Base-by-base conservation (phyloP, 2,329 filamentous ascomycete genomes). In the Cadophora sp. region DNA sequence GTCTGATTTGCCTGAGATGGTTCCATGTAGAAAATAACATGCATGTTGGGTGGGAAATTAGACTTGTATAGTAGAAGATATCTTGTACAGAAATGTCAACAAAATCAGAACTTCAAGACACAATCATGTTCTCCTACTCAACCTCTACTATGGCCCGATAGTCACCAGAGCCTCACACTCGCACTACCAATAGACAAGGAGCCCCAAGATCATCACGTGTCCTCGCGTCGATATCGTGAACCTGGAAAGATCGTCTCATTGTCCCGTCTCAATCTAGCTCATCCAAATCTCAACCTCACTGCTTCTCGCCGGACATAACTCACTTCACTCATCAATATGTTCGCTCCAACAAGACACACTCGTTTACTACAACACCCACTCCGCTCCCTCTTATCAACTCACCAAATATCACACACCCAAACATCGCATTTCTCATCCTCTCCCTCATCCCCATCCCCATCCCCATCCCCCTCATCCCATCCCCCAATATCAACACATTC, bases 171-270 rank as follows among this genome's bases (percentile, higher is more conserved):
- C 19, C 29, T 37, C 5, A 22, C 12, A 19, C n/a, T 56, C 29
- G 27, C 53, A 22, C n/a, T 24, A 3, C 19, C 22, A n/a, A 22
- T 11, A 6, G 16, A 43, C 43, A 48, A 22, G 9, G 14, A 16
- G n/a, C 8, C 19, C n/a, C 4, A 58, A 37, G 1, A 11, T 27
- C 16, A 68, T 74, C 72, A 74, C 72, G 71, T 74, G 72, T 22
- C 56, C 50, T 67, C 71, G 71, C 67, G 69, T 71, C 24, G 46
- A 48, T 58, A 63, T 67, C 68, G 60, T 61, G 67, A 69, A 69
- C 37, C 50, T 46, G 7, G 29, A 29, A 62, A 69, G 65, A 67
- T 61, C 61, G 27, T 58, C 46, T 46, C 37, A 58, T 55, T 22
- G 9, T 26, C 29, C 37, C 48, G 37, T 51, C 12, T 60, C 31